phyloP scores from a whole-genome alignment of 495 filamentous ascomycete species.

The Baudoinia panamericana region DNA sequence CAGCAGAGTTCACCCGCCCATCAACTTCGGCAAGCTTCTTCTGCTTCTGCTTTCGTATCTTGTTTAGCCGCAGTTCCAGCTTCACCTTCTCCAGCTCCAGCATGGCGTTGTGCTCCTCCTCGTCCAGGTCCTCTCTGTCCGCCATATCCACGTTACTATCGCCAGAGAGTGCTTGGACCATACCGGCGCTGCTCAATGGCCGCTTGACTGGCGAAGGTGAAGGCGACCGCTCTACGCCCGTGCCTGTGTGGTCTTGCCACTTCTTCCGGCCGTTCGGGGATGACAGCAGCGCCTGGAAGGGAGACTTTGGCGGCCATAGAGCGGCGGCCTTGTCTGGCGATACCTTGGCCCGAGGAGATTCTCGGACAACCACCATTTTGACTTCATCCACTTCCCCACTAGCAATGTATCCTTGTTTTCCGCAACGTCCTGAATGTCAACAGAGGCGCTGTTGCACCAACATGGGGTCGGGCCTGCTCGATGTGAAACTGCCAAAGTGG shows the following conservation, averaged over 20 bases:
- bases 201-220: slow-evolving; percentile 39
- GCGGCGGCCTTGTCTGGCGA: slow-evolving; percentile 13
- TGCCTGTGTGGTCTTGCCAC: slow-evolving; percentile 46
- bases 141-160: no score
- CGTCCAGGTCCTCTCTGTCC: slow-evolving; percentile 48
- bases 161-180: slow-evolving; percentile 3
- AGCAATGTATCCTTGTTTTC: no score
- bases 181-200: slow-evolving; percentile 5
- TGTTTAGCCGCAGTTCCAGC: slow-evolving; percentile 77
- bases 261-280: slow-evolving; percentile 67
- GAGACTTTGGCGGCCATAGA: slow-evolving; percentile 73
- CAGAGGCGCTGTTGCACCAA: no score
- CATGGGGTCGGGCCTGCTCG: no score
- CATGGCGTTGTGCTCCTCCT: slow-evolving; percentile 82
- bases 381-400: no score
- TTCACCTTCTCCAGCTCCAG: slow-evolving; percentile 76
- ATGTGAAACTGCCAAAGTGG: no score
- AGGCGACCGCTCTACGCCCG: slow-evolving; percentile 4
- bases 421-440: no score
- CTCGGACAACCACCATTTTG: slow-evolving; percentile 14
- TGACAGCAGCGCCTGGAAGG: slow-evolving; percentile 68
- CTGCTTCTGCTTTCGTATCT: slow-evolving; percentile 39
- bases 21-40: slow-evolving; percentile 29
- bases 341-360: slow-evolving; percentile 17
- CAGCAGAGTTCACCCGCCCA: no score